Base-by-base conservation (phyloP, 2,329 filamentous ascomycete species). In the Calonectria henricotiae region DNA sequence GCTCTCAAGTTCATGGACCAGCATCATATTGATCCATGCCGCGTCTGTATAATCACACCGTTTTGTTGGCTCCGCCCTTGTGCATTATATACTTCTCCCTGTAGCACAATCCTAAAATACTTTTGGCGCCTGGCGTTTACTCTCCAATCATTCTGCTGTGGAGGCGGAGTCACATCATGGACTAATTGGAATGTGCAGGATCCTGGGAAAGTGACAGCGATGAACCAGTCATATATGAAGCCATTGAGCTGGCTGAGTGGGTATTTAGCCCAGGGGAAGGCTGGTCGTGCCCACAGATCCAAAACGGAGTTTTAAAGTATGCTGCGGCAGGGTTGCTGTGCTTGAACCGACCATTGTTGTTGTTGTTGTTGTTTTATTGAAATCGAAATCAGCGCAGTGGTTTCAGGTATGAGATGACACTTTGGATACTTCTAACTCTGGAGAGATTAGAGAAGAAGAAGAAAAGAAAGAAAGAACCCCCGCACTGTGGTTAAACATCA, bases 91-190 rank as follows among this genome's bases (percentile, higher is more conserved):
- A 17, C 6, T 25, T 17, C 27, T 51, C 5, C 47, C 8, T 37
- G 12, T 5, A 8, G 20, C 23, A 39, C 15, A 12, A 37, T 39
- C 20, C 32, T 39, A 4, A 32, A 39, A 39, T 39, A 12, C 23
- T 58, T 39, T 12, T 25, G 20, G 12, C 20, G 9, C 35, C n/a
- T 13, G 11, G n/a, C 20, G 41, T 20, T 39, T 17, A 20, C 23
- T 58, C 51, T 17, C 32, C 20, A 58, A 58, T 39, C 35, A 23
- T 58, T 23, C 13, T 7, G 4, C 12, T 17, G 32, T 39, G n/a
- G 51, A 39, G 32, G 32, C 51, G 12, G 35, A 23, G 37, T 58
- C 20, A 58, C 51, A 58, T 37, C 51, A 58, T 58, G 51, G 25
- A 1, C 35, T 39, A 25, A 23, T 35, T n/a, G 7, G 20, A 39